Evolutionary conservation across 352 stramenopile species (phyloP), one percentile per base, ranked within the genome.

Genomic region (Globisporangium mamillatum): DNA sequence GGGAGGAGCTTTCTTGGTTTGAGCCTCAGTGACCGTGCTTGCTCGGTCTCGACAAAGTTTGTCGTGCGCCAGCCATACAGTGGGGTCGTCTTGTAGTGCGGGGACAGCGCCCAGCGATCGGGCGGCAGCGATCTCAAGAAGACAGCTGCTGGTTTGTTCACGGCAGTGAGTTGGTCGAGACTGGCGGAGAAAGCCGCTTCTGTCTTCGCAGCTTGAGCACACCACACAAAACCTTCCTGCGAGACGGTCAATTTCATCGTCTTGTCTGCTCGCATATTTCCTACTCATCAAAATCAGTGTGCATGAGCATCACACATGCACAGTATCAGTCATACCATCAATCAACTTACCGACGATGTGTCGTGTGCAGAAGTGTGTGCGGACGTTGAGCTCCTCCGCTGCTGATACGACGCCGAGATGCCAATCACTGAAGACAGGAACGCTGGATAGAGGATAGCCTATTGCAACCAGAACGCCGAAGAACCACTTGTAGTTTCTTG

Each of bases 101-200:
- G 48, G 48, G 18, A 29, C 48, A 55, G 48, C 3, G 20, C 48
- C n/a, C 48, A 55, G n/a, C 48, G n/a, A 24, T 55, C 48, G 20
- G n/a, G 48, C 20, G 27, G 48, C n/a, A 55, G 48, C 48, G 48
- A 55, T 55, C 48, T 29, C 7, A 55, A 55, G 48, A 32, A 55
- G 48, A 55, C 3, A 55, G 48, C 48, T 55, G 20, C 48, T 55
- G 46, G 46, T 25, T 53, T 1, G 3, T 53, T 53, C 18, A 25
- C 46, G 46, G 46, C 46, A 24, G 46, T 18, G 25, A 53, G 46
- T 18, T 22, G 46, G 46, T 53, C 46, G 18, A 53, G 18, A 18
- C 46, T 53, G 46, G 46, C 46, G 16, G 16, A 24, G 46, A 53
- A 53, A 22, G 12, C 14, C 16, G 16, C 14, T n/a, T 53, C 46